Base-by-base conservation (phyloP, 2,329 filamentous ascomycete genomes). In the Venturia nashicola region DNA sequence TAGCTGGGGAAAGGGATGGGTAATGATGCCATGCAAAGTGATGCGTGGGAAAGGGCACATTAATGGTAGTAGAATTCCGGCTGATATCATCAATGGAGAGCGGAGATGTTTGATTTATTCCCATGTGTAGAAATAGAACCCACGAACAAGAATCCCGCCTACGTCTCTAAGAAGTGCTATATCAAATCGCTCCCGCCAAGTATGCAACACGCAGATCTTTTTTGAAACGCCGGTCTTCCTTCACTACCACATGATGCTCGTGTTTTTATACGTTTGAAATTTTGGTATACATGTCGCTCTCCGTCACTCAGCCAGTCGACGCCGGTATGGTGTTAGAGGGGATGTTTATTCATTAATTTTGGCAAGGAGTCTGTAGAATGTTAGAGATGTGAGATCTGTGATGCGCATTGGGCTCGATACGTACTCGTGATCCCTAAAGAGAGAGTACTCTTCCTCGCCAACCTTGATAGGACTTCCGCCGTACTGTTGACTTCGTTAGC, bases 361-460 rank as follows among this genome's bases (percentile, higher is more conserved):
- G 77, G 94, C 94, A 67, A 99, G 86, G 71, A 99, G 90, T 77
- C 93, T 97, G 71, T 34, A 46, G 32, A n/a, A 9, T 46, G 42
- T 62, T 46, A 67, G 59, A 40, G 55, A 40, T 65, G 51, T 16
- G 36, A 57, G 40, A 12, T 42, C 12, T 39, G 11, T 55, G 48
- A 61, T 51, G 36, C 12, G 42, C 34, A 46, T 32, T 32, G 39
- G 14, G 20, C 36, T 32, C 43, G 59, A 69, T 62, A 88, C 92
- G 80, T 87, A 97, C 93, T 99, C 94, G 82, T 91, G 89, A 79
- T 99, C 94, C 73, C 94, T 86, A 88, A 96, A 99, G 68, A 99
- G 86, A 68, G 89, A 86, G 82, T 86, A 97, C 81, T 99, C 94
- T 70, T 97, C 91, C 72, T 99, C 93, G 70, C 93, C 94, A 71